phyloP scores from a whole-genome alignment of 441 rosid genomes.

The Gossypium gossypioides region DNA sequence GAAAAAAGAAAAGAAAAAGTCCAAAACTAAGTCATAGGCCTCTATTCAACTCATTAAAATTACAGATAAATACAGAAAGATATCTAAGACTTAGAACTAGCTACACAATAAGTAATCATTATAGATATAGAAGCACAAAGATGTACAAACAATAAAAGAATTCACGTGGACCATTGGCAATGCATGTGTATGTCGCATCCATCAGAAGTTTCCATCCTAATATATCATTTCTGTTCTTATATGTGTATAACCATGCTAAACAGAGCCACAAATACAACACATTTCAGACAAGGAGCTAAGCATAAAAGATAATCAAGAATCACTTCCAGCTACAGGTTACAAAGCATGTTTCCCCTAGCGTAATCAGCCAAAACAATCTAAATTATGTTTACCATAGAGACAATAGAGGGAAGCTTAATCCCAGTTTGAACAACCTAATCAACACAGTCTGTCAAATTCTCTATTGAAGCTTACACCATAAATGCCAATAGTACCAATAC shows the following conservation, averaged over 20 bases:
- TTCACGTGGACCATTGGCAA: not conserved
- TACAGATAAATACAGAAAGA: not conserved
- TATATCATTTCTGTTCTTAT: not conserved
- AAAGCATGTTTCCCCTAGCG: not conserved
- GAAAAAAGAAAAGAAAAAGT: constrained; percentile 16
- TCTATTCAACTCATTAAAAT: not conserved
- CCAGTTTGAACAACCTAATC: not conserved
- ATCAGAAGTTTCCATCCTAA: not conserved
- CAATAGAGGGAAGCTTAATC: not conserved
- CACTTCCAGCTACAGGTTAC: not conserved
- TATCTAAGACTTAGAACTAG: not conserved
- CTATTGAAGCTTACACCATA: not conserved
- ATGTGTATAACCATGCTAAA: not conserved
- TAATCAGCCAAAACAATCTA: not conserved
- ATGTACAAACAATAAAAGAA: not conserved
- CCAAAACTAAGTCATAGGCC: not conserved
- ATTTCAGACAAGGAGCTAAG: not conserved
- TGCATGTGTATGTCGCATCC: not conserved
- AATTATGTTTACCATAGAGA: not conserved
- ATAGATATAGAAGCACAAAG: not conserved
- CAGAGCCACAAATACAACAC: not conserved
- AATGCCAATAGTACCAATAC: not conserved
- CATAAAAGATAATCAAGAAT: not conserved
- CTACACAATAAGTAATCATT: not conserved
- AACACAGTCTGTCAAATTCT: not conserved